A percentile compares a stretch with the other conserved stretches of the same genome.
Conservation (phyloP, 2,329 filamentous ascomycete species). For the Ophiostoma ips region DNA sequence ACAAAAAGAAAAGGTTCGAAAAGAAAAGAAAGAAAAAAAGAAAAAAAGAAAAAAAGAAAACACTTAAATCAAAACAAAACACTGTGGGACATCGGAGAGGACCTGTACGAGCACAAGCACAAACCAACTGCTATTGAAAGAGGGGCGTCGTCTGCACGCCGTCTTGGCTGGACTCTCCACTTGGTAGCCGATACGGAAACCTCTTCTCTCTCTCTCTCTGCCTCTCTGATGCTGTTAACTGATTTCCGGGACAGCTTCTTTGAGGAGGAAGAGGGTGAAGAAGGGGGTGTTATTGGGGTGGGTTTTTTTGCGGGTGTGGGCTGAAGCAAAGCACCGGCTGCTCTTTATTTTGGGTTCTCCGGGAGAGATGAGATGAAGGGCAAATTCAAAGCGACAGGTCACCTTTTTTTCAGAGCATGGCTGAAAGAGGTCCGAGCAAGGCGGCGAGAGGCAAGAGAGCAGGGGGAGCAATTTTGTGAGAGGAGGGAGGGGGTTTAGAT, state of each 20-base stretch:
- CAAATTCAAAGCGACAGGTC: slow-evolving; percentile 1
- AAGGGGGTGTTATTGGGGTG: neutral
- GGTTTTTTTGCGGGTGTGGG: neutral
- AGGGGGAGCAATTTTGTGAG: no score
- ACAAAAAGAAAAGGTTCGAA: neutral
- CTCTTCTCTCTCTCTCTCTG: no score
- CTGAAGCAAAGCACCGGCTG: slow-evolving; percentile 1
- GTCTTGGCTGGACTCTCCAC: slow-evolving; percentile 1
- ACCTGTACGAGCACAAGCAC: slow-evolving; percentile 1
- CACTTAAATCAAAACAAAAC: neutral
- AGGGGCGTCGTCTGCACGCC: neutral
- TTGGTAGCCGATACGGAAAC: neutral
- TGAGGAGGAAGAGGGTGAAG: neutral
- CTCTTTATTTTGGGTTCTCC: neutral
- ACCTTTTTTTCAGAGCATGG: neutral
- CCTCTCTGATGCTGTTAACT: neutral
- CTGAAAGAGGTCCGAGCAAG: neutral
- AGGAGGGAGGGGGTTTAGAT: no score
- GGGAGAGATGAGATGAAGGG: neutral
- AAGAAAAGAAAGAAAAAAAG: neutral
- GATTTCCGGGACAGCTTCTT: neutral
- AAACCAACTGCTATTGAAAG: neutral
- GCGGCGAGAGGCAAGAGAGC: neutral
- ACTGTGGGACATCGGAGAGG: slow-evolving; percentile 21
- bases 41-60: neutral